Evolutionary conservation across 208 protist species (phyloP), one percentile per base, ranked within the genome.

Genomic region (Leishmania tropica): DNA sequence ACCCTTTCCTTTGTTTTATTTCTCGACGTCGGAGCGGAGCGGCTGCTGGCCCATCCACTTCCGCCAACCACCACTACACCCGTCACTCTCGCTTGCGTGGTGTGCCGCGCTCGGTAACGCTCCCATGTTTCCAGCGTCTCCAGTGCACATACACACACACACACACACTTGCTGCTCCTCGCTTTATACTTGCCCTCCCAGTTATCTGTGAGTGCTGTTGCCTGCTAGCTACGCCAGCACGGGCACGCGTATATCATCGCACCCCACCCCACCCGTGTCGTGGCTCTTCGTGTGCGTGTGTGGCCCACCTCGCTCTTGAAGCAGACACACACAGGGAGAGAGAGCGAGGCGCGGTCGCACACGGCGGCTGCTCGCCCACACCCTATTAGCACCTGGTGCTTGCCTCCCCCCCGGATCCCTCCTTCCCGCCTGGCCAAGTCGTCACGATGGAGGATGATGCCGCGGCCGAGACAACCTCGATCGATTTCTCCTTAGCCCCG

Each of bases 401-500:
- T 71, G 35, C 65, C 35, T 13, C 2, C 72, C 62, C 15, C n/a
- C 17, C 11, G 10, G 8, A 8, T 62, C 54, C 8, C 19, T 19
- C 17, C 76, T 48, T 8, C 19, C 76, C 31, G 1, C 28, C 45
- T 56, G 17, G 6, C 28, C 10, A 0, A 10, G 19, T 73, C 51
- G 24, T 65, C n/a, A 40, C 11, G 15, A 85, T 85, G 83, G 6
- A 71, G 54, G 65, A 74, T 64, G n/a, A 80, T 35, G 67, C 62
- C 6, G 78, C 76, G 54, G 65, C 28, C 74, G 79, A 56, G 42
- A 80, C 74, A 51, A 76, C 78, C 60, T 85, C 83, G n/a, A 85
- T 82, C 65, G 40, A 82, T 11, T 79, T 80, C 74, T 85, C 83
- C n/a, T n/a, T 85, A 17, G 83, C 53, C 11, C 80, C 60, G 0